These are phyloP conservation scores for Penicillium vulpinum DNA, from an alignment of 2,329 filamentous ascomycete genomes.

Conservation along the genomic window DNA sequence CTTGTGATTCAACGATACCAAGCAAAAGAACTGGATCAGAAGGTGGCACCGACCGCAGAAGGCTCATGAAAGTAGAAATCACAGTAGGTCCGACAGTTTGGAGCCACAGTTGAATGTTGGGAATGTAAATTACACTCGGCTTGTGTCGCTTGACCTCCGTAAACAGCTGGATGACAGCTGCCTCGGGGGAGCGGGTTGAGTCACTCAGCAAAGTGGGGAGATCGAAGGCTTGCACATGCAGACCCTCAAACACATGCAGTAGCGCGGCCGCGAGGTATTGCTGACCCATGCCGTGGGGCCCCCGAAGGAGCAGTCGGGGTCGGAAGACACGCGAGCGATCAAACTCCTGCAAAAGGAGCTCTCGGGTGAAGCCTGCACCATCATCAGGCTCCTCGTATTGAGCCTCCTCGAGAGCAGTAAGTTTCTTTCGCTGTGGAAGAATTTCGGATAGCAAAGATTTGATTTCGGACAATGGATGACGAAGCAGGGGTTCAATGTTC, in stretches of 20 bases:
- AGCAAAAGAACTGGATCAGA: slow-evolving; percentile 87
- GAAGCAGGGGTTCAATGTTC: slow-evolving; percentile 76
- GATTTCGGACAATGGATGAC: slow-evolving; percentile 69
- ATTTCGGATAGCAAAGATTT: slow-evolving; percentile 69
- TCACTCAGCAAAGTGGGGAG: slow-evolving; percentile 84
- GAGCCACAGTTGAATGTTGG: slow-evolving; percentile 87
- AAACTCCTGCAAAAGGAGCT: slow-evolving; percentile 76
- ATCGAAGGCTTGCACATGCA: slow-evolving; percentile 94
- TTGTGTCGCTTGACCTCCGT: slow-evolving; percentile 91
- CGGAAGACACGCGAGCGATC: slow-evolving; percentile 85
- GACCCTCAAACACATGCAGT: slow-evolving; percentile 85
- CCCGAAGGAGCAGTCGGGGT: slow-evolving; percentile 79
- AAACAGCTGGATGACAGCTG: slow-evolving; percentile 86
- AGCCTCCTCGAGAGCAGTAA: slow-evolving; percentile 89
- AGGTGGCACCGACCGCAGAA: slow-evolving; percentile 79
- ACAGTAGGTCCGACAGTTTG: slow-evolving; percentile 62
- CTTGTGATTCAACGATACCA: slow-evolving; percentile 73
- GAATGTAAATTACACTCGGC: slow-evolving; percentile 92
- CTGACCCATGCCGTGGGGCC: slow-evolving; percentile 89
- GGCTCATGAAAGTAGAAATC: slow-evolving; percentile 77
- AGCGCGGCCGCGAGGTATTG: slow-evolving; percentile 82
- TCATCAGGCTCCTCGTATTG: slow-evolving; percentile 84
- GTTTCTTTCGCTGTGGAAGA: slow-evolving; percentile 79
- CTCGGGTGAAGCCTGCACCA: slow-evolving; percentile 80
- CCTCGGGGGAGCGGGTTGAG: slow-evolving; percentile 75